Base-by-base conservation (phyloP, 2,329 filamentous ascomycete genomes). In the Colletotrichum plurivorum region DNA sequence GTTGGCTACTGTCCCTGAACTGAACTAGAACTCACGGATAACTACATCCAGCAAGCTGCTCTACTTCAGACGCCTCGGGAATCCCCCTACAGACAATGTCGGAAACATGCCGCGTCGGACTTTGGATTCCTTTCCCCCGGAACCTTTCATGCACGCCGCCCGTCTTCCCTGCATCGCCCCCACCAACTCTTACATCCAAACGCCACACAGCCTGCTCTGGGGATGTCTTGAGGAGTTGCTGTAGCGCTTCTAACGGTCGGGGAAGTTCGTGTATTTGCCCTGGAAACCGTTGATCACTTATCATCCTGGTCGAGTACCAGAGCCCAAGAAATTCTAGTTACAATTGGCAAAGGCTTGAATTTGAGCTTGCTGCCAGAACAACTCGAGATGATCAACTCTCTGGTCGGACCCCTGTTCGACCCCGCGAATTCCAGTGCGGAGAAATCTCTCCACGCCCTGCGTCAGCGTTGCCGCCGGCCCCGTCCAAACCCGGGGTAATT, bases 391-490 rank as follows among this genome's bases (percentile, higher is more conserved):
- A 36, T 31, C 31, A 36, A 36, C 31, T 36, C 31, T 4, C 8
- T 12, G 31, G 0, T 36, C 10, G 7, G 31, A 18, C 43, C 18
- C 48, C 25, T 31, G 8, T 31, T n/a, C 0, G 4, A 59, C 62
- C 55, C 66, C 25, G 61, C 66, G 43, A 31, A 25, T 27, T 51
- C 49, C 15, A 55, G 55, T 69, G 62, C 62, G 66, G 66, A 69
- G 66, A 66, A 60, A 45, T 10, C 48, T 36, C 15, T 12, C 18
- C 18, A 43, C 31, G 41, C 22, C 39, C 16, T 20, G 61, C 41
- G 49, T 64, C n/a, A 25, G 39, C 54, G 27, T 36, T 54, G 41
- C 55, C 55, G 49, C 59, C 41, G 39, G 49, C 13, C 7, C 20
- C 54, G 15, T 45, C 58, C 18, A 54, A 65, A 31, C 46, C 60